Evolutionary conservation across 495 filamentous ascomycete genomes (phyloP).

Genomic region (Penicillium arizonense): DNA sequence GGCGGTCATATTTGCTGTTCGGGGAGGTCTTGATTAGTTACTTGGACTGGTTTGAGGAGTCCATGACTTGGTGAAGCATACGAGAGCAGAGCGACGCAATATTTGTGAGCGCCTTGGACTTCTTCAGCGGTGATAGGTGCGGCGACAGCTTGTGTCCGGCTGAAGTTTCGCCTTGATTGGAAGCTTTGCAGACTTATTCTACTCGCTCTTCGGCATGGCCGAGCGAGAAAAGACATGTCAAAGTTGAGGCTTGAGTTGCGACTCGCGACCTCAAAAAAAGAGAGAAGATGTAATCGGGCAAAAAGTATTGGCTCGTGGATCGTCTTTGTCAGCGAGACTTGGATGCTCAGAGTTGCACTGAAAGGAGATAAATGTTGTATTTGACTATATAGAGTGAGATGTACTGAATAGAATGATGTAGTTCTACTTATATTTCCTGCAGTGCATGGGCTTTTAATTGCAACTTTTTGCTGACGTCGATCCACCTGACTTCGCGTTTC

Average conservation of each 20-base stretch:
- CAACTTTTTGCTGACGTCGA: conserved; percentile 34
- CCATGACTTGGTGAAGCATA: conserved; percentile 24
- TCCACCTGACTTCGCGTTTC: conserved; percentile 29
- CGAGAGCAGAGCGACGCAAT: conserved; percentile 58
- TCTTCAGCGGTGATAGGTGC: conserved; percentile 37
- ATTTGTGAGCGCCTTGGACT: conserved; percentile 51
- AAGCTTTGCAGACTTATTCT: not conserved
- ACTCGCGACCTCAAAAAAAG: conserved; percentile 2
- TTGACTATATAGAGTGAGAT: no score
- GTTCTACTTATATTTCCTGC: no score
- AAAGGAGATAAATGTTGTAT: no score
- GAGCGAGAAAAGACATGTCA: conserved; percentile 27
- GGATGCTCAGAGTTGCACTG: no score
- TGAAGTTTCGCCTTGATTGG: conserved; percentile 21
- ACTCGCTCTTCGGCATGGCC: conserved; percentile 21
- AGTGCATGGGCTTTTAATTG: no score
- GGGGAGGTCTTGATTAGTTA: conserved; percentile 6
- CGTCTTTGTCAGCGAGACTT: conserved; percentile 9
- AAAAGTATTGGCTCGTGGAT: conserved; percentile 29
- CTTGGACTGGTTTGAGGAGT: not conserved
- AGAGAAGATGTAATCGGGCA: conserved; percentile 17
- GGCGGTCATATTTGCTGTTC: conserved; percentile 74
- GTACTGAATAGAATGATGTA: no score
- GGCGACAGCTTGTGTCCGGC: conserved; percentile 14
- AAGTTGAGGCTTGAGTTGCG: conserved; percentile 7